These are phyloP conservation scores for Phytophthora niederhauseri DNA, from an alignment of 352 stramenopile genomes.

Conservation along the genomic window DNA sequence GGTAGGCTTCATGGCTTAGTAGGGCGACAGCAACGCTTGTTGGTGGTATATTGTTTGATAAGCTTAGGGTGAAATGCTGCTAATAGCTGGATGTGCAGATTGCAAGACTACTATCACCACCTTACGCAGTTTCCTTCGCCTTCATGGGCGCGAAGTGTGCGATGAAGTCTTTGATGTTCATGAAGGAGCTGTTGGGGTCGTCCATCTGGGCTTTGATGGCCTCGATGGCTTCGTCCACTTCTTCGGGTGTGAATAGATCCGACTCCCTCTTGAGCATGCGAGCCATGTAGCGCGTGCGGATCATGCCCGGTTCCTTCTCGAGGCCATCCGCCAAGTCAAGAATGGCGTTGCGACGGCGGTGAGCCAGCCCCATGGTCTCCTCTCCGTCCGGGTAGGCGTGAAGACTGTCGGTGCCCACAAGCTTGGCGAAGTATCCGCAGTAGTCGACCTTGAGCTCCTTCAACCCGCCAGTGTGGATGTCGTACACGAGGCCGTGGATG, in stretches of 20 bases:
- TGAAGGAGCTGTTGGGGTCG: constrained; percentile 47
- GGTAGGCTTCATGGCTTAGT: neutral
- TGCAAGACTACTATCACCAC: neutral
- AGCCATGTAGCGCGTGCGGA: constrained; percentile 67
- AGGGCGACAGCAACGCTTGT: neutral
- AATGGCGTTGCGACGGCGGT: constrained; percentile 65
- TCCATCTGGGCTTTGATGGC: constrained; percentile 43
- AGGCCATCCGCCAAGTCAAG: constrained; percentile 59
- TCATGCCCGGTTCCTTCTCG: constrained; percentile 55
- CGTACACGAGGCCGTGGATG: constrained; percentile 82
- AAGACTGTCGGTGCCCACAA: constrained; percentile 57
- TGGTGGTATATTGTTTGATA: neutral
- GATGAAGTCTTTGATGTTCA: constrained; percentile 55
- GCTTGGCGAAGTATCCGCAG: constrained; percentile 48
- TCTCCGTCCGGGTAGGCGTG: constrained; percentile 67
- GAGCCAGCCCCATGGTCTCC: constrained; percentile 46
- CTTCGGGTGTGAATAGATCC: constrained; percentile 58
- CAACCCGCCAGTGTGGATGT: constrained; percentile 61
- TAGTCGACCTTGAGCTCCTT: constrained; percentile 81
- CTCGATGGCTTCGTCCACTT: constrained; percentile 64
- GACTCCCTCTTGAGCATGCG: constrained; percentile 65
- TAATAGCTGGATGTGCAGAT: neutral
- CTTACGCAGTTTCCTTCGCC: constrained; percentile 19
- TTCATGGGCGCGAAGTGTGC: constrained; percentile 47
- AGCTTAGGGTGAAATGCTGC: neutral